phyloP scores from a whole-genome alignment of 768 basidiomycete genomes.

The Agrocybe chaxingu region DNA sequence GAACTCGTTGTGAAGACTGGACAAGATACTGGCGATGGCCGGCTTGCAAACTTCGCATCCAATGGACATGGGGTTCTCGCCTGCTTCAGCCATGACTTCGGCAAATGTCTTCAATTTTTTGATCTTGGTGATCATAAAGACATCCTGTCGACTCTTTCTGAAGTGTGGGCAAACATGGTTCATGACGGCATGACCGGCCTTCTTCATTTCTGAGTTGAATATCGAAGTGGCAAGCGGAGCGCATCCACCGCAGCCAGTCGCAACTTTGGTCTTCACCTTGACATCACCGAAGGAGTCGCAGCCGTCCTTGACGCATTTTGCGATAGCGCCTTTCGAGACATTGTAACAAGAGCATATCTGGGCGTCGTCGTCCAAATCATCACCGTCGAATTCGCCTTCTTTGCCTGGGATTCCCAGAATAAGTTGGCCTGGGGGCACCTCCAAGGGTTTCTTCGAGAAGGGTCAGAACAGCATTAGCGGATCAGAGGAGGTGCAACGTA shows the following conservation, averaged over 20 bases:
- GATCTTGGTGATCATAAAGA: conserved; percentile 64
- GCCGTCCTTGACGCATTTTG: conserved; percentile 47
- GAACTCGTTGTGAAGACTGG: conserved; percentile 55
- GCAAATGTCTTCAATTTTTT: conserved; percentile 56
- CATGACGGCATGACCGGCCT: conserved; percentile 53
- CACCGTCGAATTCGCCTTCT: conserved; percentile 54
- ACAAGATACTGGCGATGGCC: conserved; percentile 51
- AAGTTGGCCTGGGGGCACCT: conserved; percentile 62
- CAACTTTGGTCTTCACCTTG: conserved; percentile 66
- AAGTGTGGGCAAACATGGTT: conserved; percentile 69
- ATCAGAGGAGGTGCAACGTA: conserved; percentile 13
- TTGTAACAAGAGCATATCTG: conserved; percentile 77
- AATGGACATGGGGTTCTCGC: conserved; percentile 42
- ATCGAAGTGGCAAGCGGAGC: conserved; percentile 46
- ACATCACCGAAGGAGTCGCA: conserved; percentile 47
- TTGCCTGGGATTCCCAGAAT: conserved; percentile 51
- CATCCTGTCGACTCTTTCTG: conserved; percentile 57
- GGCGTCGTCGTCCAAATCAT: conserved; percentile 67
- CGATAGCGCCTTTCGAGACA: conserved; percentile 58
- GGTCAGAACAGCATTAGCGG: neutral
- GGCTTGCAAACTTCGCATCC: conserved; percentile 80
- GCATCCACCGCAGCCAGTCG: conserved; percentile 74
- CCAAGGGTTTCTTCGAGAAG: conserved; percentile 54
- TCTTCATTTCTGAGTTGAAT: conserved; percentile 62
- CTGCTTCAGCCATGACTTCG: conserved; percentile 49